Percentiles rank a stretch among this genome's conserved stretches.
Evolutionary conservation across 768 basidiomycete species (phyloP).

Genomic region (Rickenella mellea): DNA sequence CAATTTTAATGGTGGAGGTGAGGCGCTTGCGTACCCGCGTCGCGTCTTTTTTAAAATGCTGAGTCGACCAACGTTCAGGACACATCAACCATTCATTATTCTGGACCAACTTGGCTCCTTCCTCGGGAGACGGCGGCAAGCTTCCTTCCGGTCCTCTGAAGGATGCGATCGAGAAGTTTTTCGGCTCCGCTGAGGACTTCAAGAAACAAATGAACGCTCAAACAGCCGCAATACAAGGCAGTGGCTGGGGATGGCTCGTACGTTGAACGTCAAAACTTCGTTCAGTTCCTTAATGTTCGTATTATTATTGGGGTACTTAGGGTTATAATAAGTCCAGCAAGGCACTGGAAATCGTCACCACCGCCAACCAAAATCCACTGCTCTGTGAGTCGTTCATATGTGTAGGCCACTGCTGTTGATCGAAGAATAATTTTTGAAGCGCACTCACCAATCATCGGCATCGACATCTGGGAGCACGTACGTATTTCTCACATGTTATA

Average conservation of each 20-base stretch:
- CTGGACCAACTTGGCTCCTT: constrained; percentile 94
- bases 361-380: constrained; percentile 93
- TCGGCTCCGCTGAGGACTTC: constrained; percentile 80
- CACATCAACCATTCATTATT: constrained; percentile 95
- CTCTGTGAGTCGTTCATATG: constrained; percentile 29
- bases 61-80: constrained; percentile 29
- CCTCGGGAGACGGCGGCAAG: constrained; percentile 49
- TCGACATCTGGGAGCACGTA: constrained; percentile 96
- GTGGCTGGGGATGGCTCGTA: constrained; percentile 98
- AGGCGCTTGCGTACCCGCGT: constrained; percentile 6
- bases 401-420: not conserved
- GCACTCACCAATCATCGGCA: constrained; percentile 85
- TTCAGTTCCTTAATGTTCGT: too few species aligned
- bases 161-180: constrained; percentile 66
- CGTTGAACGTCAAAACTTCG: constrained; percentile 13
- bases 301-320: constrained; percentile 23
- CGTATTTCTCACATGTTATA: constrained; percentile 17
- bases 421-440: constrained; percentile 29
- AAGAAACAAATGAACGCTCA: constrained; percentile 81
- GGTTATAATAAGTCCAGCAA: constrained; percentile 58
- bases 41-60: not conserved
- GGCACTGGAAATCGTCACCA: constrained; percentile 85
- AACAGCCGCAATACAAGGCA: constrained; percentile 91
- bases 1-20: constrained; percentile 97
- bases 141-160: constrained; percentile 62